Evolutionary conservation across 1,284 basidiomycete genomes (phyloP), one percentile per base, ranked within the genome.

Genomic region (Neotropicomus parvogracilis): DNA sequence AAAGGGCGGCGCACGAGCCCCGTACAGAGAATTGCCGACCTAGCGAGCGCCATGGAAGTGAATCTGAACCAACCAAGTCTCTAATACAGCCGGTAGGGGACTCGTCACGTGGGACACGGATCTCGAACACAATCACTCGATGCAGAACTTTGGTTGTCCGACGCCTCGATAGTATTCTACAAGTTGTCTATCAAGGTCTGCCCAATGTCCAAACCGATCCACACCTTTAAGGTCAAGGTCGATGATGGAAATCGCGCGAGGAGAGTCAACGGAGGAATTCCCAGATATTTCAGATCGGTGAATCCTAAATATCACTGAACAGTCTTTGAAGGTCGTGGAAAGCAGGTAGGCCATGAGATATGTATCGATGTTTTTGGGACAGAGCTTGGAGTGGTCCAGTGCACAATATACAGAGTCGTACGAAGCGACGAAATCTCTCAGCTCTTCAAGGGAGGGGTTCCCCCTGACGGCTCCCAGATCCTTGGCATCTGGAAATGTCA

Each of bases 321-420:
- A 97, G 66, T 98, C 95, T 67, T 97, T 98, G 78, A 97, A 93
- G 11, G 88, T 89, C n/a, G 91, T 89, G 9, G 90, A 90, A 39
- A 97, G 81, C 28, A 91, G 71, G 64, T 92, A 92, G 4, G 88
- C 85, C 42, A 89, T 70, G 38, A 85, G 63, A 55, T 83, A 79
- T 54, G 82, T 77, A 35, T 75, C 74, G 47, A 88, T 65, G 50
- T 79, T 64, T 27, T 70, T 67, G 7, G 71, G 63, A 37, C 65
- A 63, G 6, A 73, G 75, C 24, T 66, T 62, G 10, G 57, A 59
- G 40, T 74, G 67, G 54, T 77, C 67, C 51, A 69, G 54, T 17
- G 50, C 39, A 36, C 62, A 44, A 34, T 63, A 59, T 20, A 53
- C 56, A 16, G 73, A 66, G 31, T 75, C 63, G 61, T 85, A 90